phyloP scores from a whole-genome alignment of 352 stramenopile genomes.

The Pythium guiyangense region DNA sequence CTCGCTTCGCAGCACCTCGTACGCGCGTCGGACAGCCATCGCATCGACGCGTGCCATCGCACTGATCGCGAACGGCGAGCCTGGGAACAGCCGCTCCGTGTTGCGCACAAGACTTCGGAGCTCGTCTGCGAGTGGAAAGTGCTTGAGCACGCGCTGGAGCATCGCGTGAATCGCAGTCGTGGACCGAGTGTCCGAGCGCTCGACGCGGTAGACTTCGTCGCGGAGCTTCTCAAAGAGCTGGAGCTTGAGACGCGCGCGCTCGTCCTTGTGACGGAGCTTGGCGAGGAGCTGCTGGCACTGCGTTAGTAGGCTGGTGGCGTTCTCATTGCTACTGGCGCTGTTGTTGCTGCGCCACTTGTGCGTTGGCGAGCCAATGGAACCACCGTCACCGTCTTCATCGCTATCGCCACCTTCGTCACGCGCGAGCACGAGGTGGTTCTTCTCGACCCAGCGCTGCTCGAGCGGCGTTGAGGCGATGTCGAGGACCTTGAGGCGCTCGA shows the following conservation, averaged over 20 bases:
- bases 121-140: constrained; percentile 54
- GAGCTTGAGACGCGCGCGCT: constrained; percentile 51
- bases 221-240: constrained; percentile 53
- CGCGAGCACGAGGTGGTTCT: constrained; percentile 37
- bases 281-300: constrained; percentile 45
- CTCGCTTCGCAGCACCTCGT: constrained; percentile 35
- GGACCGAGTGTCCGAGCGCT: constrained; percentile 25
- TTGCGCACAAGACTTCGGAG: constrained; percentile 82
- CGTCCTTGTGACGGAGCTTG: constrained; percentile 60
- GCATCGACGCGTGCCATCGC: constrained; percentile 27
- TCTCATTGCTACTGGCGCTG: not conserved
- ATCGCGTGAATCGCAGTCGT: constrained; percentile 23
- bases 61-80: constrained; percentile 26
- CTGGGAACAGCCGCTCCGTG: constrained; percentile 73
- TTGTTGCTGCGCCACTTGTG: not conserved
- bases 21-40: constrained; percentile 21
- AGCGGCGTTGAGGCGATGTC: constrained; percentile 75
- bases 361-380: not conserved
- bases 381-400: not conserved
- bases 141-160: constrained; percentile 53
- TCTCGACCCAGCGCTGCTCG: constrained; percentile 43
- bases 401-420: constrained; percentile 5
- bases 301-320: constrained; percentile 3
- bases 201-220: constrained; percentile 54
- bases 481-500: constrained; percentile 58